Base-by-base conservation (phyloP, 2,329 filamentous ascomycete genomes). In the Paecilomyces sp. region DNA sequence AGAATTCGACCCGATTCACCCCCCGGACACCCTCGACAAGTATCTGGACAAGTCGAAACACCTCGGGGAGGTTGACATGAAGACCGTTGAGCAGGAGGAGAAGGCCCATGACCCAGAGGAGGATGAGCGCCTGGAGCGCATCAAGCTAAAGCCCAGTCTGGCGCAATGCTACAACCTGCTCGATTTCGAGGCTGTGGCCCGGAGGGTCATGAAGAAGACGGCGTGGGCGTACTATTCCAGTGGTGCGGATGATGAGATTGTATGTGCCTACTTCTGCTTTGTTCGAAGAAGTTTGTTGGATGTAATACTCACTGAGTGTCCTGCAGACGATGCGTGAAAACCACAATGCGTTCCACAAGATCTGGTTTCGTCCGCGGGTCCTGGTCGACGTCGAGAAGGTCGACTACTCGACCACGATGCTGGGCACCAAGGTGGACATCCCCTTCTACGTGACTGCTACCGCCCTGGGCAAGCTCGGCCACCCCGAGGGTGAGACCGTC, bases 141-240 rank as follows among this genome's bases (percentile, higher is more conserved):
- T 92, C 60, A 80, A 83, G 66, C 79, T 83, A 61, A 95, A 92
- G 86, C 92, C 92, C 0, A 80, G 87, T 54, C 79, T 97, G 61
- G 88, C 90, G 65, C 89, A 95, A 73, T 96, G 92, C 80, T 96
- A 92, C 77, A 97, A 97, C 73, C 78, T 97, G 62, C 85, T 94
- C 79, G 94, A 99, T 77, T 99, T 99, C 74, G 94, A 99, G 81
- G 87, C 91, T 3, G 93, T 97, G 36, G 94, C 94, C 4, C 87
- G 88, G 68, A 82, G 86, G 47, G 86, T 95, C 59, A 97, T 97
- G 93, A 97, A 96, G 84, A 95, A 90, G 80, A 89, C 88, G 1
- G 93, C 93, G 0, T 99, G 94, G 94, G 94, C 90, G 28, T 99
- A 99, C 79, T 99, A 99, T 76, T 96, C 91, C 0, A 94, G 90